Percentiles rank a stretch among this genome's conserved stretches.
These are phyloP conservation scores for Spergularia marina DNA, from an alignment of 148 eudicot species.

Conservation along the genomic window DNA sequence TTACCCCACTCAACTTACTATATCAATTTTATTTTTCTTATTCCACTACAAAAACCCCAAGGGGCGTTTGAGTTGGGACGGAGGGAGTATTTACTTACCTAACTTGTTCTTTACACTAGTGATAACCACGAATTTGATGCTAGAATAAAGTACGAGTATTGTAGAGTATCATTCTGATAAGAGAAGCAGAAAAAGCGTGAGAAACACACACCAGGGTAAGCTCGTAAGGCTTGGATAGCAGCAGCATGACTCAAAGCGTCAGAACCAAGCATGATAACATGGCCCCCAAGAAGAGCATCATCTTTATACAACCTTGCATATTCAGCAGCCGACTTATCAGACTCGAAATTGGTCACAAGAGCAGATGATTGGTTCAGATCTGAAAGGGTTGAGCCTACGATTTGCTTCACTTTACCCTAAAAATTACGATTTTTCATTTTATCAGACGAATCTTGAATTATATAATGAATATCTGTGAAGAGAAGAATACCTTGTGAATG, in stretches of 20 bases:
- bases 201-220: constrained; percentile 65
- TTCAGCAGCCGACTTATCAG: constrained; percentile 77
- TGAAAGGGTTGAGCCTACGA: constrained; percentile 82
- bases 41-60: too few species aligned
- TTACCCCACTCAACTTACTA: too few species aligned
- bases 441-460: neutral
- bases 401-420: constrained; percentile 92
- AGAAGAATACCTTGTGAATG: constrained; percentile 38
- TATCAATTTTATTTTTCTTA: too few species aligned
- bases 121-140: too few species aligned
- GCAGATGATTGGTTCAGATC: constrained; percentile 50
- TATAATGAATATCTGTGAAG: neutral
- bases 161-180: too few species aligned
- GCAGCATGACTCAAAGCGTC: constrained; percentile 72
- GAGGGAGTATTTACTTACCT: too few species aligned
- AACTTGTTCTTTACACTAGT: too few species aligned
- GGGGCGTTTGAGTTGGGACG: too few species aligned
- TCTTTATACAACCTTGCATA: constrained; percentile 76
- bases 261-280: constrained; percentile 88
- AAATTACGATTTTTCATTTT: neutral
- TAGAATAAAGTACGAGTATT: too few species aligned
- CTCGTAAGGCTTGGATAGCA: constrained; percentile 63
- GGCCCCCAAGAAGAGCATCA: constrained; percentile 82
- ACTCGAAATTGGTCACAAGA: constrained; percentile 73
- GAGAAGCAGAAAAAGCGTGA: neutral